Percentiles rank a stretch among this genome's conserved stretches.
Evolutionary conservation across 306 rosid species (phyloP).

Genomic region (Vicia villosa): DNA sequence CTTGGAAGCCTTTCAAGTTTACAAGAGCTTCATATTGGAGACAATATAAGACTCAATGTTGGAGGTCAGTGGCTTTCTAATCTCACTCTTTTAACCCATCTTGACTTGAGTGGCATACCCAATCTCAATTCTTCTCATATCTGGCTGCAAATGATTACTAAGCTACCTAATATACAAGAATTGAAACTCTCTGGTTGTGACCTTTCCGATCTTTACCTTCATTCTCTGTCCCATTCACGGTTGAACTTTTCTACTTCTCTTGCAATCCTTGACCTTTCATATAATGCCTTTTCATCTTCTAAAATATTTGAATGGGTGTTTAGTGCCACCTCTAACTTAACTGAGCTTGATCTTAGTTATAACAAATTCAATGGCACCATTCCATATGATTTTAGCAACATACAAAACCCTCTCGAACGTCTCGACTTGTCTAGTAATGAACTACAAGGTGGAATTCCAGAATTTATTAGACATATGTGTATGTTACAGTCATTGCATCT

Average conservation of each 20-base stretch:
- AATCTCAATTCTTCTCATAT: no score
- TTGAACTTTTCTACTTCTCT: slow-evolving; percentile 35
- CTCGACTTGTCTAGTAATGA: background rate
- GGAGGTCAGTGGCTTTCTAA: slow-evolving; percentile 29
- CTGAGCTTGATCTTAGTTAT: no score
- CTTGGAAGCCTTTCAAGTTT: slow-evolving; percentile 41
- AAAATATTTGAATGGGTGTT: slow-evolving; percentile 34
- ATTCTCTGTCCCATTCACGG: background rate
- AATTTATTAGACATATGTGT: no score
- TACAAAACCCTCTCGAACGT: background rate
- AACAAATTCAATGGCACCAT: background rate
- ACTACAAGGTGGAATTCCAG: background rate
- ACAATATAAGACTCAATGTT: background rate
- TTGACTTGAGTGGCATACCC: no score
- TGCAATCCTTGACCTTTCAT: background rate
- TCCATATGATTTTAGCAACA: slow-evolving; percentile 10
- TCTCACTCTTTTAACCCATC: no score
- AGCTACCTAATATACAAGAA: slow-evolving; percentile 16
- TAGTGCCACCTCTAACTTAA: no score
- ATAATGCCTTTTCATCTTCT: background rate
- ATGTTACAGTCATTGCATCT: no score
- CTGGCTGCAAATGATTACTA: no score
- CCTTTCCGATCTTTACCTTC: slow-evolving; percentile 25
- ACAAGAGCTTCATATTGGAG: slow-evolving; percentile 14
- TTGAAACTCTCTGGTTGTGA: background rate